These are phyloP conservation scores for Eimeria mitis DNA, from an alignment of 169 alveolate genomes.

Conservation along the genomic window DNA sequence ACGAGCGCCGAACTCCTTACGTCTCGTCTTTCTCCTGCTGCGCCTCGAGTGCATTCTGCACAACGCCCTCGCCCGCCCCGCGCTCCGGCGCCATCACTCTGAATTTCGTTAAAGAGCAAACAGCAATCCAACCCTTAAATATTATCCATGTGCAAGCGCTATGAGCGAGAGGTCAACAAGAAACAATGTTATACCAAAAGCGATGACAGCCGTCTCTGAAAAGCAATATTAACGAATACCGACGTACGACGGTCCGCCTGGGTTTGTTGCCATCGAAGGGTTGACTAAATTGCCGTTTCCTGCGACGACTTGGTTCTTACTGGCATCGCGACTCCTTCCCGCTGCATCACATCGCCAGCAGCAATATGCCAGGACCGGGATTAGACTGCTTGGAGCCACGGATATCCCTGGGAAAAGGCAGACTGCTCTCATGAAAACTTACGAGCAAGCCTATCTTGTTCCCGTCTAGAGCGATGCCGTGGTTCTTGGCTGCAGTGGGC, in stretches of 20 bases:
- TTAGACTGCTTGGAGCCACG: not conserved
- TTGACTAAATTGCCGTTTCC: conserved; percentile 77
- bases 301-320: conserved; percentile 33
- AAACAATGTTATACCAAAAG: not conserved
- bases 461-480: conserved; percentile 67
- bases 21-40: conserved; percentile 69
- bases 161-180: not conserved
- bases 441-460: conserved; percentile 73
- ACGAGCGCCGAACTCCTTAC: conserved; percentile 37
- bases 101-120: not conserved
- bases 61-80: conserved; percentile 57
- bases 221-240: not conserved
- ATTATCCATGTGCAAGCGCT: not conserved
- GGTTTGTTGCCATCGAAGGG: conserved; percentile 83
- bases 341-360: conserved; percentile 37
- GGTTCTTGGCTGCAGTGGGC: conserved; percentile 71
- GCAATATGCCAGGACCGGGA: not conserved
- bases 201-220: not conserved
- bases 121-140: not conserved
- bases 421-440: not conserved
- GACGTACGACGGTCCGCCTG: conserved; percentile 81
- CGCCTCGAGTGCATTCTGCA: conserved; percentile 48
- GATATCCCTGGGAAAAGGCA: not conserved
- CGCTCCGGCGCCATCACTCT: conserved; percentile 76
- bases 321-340: conserved; percentile 76